Conservation (phyloP, 1,139 yeast genomes). For the Pneumocystis jirovecii region DNA sequence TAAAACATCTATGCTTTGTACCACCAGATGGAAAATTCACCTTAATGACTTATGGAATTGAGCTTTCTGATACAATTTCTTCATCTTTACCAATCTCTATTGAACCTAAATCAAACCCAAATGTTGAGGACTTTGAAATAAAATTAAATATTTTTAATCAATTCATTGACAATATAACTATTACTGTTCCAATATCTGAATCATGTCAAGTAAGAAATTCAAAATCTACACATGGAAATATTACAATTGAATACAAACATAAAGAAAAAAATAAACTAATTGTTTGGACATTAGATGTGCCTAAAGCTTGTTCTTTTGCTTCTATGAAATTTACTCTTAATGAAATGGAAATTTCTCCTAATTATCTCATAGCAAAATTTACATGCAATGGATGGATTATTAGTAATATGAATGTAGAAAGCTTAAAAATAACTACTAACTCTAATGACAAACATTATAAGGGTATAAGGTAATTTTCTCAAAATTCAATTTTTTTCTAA, state of each 20-base stretch:
- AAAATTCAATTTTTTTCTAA: not conserved
- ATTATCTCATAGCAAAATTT: slow-evolving; percentile 2
- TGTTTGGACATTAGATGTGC: not conserved
- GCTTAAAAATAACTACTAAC: not conserved
- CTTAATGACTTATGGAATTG: slow-evolving; percentile 28
- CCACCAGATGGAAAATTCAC: slow-evolving; percentile 80
- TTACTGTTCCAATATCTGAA: slow-evolving; percentile 3
- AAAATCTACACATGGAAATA: not conserved
- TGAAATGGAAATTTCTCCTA: not conserved
- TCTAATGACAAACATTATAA: slow-evolving; percentile 2
- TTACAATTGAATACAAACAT: not conserved
- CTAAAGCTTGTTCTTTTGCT: not conserved
- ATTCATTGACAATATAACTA: not conserved
- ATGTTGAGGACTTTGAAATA: slow-evolving; percentile 3
- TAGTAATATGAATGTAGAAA: slow-evolving; percentile 1
- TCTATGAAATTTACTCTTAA: not conserved
- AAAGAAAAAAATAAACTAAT: slow-evolving; percentile 3
- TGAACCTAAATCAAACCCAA: not conserved
- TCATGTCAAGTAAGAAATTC: not conserved
- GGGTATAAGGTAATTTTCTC: slow-evolving; percentile 3
- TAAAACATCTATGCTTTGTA: slow-evolving; percentile 40
- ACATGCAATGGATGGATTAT: not conserved
- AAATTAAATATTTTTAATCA: not conserved
- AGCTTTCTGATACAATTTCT: not conserved
- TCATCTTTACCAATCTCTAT: slow-evolving; percentile 3